These are phyloP conservation scores for Hymenoscyphus fructigenus DNA, from an alignment of 2,329 filamentous ascomycete genomes.

Conservation along the genomic window DNA sequence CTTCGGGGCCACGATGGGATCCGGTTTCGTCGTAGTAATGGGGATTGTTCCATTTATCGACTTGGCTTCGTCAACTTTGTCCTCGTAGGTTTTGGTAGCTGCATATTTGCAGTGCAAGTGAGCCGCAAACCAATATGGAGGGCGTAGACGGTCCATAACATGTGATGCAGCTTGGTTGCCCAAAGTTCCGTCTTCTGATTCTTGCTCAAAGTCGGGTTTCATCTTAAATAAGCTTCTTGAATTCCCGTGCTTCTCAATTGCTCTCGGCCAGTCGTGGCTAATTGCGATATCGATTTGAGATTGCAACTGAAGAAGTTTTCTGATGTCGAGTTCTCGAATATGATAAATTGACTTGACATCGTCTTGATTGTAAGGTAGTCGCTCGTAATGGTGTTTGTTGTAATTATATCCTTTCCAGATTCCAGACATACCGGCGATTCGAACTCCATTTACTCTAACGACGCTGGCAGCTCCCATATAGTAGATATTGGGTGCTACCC, in stretches of 20 bases:
- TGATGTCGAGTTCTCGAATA: constrained; percentile 83
- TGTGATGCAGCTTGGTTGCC: constrained; percentile 78
- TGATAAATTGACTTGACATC: constrained; percentile 87
- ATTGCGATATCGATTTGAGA: constrained; percentile 88
- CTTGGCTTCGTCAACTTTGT: constrained; percentile 21
- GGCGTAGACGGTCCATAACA: constrained; percentile 78
- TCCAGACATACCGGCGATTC: constrained; percentile 86
- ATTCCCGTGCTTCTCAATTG: constrained; percentile 78
- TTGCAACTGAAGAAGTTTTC: constrained; percentile 81
- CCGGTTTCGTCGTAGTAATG: not conserved
- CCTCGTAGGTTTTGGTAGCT: constrained; percentile 61
- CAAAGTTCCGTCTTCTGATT: constrained; percentile 72
- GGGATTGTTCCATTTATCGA: constrained; percentile 5
- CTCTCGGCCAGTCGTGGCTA: constrained; percentile 93
- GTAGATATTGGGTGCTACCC: constrained; percentile 96
- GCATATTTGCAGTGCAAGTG: constrained; percentile 89
- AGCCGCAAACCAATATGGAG: constrained; percentile 87
- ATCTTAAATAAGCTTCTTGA: constrained; percentile 63
- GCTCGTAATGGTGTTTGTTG: constrained; percentile 77
- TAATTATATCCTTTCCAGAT: constrained; percentile 96
- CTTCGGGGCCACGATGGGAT: not conserved
- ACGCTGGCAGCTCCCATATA: constrained; percentile 94
- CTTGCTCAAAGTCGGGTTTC: constrained; percentile 73
- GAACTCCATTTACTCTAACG: constrained; percentile 75
- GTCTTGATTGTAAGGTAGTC: constrained; percentile 75